These are phyloP conservation scores for Paraconiothyrium sp. DNA, from an alignment of 2,329 filamentous ascomycete genomes.

Conservation along the genomic window DNA sequence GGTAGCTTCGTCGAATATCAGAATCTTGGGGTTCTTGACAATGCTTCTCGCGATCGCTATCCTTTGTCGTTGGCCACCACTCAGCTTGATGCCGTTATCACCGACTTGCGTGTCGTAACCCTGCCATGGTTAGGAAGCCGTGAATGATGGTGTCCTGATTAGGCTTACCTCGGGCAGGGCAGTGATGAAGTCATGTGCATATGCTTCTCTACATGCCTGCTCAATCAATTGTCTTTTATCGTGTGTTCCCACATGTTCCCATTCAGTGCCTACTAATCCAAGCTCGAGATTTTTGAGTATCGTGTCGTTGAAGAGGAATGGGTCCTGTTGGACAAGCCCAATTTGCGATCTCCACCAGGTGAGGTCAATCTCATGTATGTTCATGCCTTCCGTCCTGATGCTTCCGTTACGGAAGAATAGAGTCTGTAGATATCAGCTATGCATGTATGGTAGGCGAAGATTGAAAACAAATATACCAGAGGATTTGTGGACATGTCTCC, in stretches of 20 bases:
- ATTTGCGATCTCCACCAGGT: constrained; percentile 91
- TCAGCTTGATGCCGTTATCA: constrained; percentile 87
- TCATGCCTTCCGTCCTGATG: constrained; percentile 38
- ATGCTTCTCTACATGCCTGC: constrained; percentile 76
- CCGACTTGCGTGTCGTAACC: constrained; percentile 93
- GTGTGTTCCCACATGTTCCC: constrained; percentile 54
- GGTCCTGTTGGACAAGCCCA: constrained; percentile 89
- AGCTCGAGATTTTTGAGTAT: constrained; percentile 90
- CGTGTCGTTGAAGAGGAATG: constrained; percentile 84
- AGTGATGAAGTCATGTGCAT: constrained; percentile 89
- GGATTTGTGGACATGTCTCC: constrained; percentile 5
- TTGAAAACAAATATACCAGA: neutral
- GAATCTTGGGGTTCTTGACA: constrained; percentile 50
- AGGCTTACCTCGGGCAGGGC: constrained; percentile 56
- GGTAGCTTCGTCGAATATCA: constrained; percentile 50
- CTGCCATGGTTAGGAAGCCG: constrained; percentile 64
- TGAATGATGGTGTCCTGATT: neutral
- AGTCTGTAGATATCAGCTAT: constrained; percentile 59
- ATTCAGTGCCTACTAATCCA: constrained; percentile 76
- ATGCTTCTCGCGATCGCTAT: constrained; percentile 54
- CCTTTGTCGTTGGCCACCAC: constrained; percentile 88
- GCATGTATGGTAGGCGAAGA: neutral
- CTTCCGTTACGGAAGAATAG: constrained; percentile 54
- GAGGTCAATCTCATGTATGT: constrained; percentile 81
- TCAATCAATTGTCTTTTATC: constrained; percentile 72